These are phyloP conservation scores for Thymus mandschuricus DNA, from an alignment of 257 asterid genomes.

Conservation along the genomic window DNA sequence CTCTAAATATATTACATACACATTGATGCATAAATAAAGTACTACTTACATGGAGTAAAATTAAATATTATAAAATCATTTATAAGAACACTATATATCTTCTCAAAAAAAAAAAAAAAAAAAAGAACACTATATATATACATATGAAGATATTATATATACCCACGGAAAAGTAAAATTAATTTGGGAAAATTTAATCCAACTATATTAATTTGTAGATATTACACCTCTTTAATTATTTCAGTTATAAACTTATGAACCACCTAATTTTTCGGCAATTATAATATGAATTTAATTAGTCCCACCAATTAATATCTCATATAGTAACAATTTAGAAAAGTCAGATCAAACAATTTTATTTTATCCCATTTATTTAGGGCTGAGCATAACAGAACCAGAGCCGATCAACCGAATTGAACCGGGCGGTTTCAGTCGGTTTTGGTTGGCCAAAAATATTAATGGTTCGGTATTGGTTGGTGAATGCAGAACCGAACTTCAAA, in stretches of 20 bases:
- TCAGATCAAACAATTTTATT: not conserved
- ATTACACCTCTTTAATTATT: not conserved
- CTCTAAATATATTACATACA: not conserved
- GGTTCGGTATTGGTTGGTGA: too few species aligned
- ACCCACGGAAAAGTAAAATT: not conserved
- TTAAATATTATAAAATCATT: not conserved
- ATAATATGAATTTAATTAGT: not conserved
- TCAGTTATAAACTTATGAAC: not conserved
- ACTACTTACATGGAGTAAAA: not conserved
- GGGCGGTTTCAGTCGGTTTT: too few species aligned
- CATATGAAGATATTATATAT: not conserved
- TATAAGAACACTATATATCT: not conserved
- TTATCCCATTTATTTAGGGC: not conserved
- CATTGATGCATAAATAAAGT: not conserved
- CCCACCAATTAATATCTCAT: constrained; percentile 17
- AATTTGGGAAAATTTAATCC: not conserved
- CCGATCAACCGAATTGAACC: too few species aligned
- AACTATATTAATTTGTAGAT: too few species aligned
- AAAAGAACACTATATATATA: too few species aligned
- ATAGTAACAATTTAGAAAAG: not conserved
- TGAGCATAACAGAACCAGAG: too few species aligned
- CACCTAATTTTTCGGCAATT: constrained; percentile 21
- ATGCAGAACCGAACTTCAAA: too few species aligned
- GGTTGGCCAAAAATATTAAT: too few species aligned
- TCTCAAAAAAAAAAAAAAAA: too few species aligned